phyloP scores from a whole-genome alignment of 176 grass and related monocot species.

The Phyllostachys edulis region DNA sequence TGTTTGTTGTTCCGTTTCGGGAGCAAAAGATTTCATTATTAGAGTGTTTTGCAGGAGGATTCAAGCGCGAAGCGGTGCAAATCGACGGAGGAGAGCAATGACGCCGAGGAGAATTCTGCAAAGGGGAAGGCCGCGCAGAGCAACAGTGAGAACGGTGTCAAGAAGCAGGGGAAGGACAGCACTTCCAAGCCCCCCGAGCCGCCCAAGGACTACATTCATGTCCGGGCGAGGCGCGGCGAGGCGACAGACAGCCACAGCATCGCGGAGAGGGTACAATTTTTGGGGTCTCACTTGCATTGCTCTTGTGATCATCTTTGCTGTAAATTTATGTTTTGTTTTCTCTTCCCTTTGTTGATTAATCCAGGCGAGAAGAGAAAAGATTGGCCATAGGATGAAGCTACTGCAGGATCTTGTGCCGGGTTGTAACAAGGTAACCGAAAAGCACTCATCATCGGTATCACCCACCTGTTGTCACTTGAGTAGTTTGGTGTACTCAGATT shows the following conservation, averaged over 20 bases:
- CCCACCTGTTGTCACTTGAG: constrained; percentile 14
- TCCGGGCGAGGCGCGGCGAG: constrained; percentile 90
- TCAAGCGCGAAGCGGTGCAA: constrained; percentile 62
- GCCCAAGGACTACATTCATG: constrained; percentile 92
- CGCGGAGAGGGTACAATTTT: constrained; percentile 83
- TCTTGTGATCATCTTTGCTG: not conserved
- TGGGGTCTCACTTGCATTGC: not conserved
- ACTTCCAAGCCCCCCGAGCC: constrained; percentile 49
- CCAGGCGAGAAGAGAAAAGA: constrained; percentile 98
- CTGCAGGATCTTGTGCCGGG: constrained; percentile 98
- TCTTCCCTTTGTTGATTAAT: not conserved
- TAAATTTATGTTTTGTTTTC: constrained; percentile 10
- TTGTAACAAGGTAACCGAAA: constrained; percentile 82
- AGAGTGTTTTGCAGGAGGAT: constrained; percentile 48
- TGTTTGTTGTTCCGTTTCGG: not conserved
- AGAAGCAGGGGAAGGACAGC: constrained; percentile 67
- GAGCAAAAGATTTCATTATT: constrained; percentile 15
- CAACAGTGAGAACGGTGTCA: constrained; percentile 58
- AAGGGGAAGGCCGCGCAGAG: constrained; percentile 80
- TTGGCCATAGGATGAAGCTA: constrained; percentile 97
- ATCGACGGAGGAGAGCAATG: constrained; percentile 61
- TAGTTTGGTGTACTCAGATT: constrained; percentile 36
- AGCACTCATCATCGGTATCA: constrained; percentile 5
- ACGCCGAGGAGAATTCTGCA: constrained; percentile 48
- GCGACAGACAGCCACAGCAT: constrained; percentile 98